A percentile compares a stretch with the other conserved stretches of the same genome.
Conservation (phyloP, 176 grass and related monocot species). For the Thinopyrum elongatum region DNA sequence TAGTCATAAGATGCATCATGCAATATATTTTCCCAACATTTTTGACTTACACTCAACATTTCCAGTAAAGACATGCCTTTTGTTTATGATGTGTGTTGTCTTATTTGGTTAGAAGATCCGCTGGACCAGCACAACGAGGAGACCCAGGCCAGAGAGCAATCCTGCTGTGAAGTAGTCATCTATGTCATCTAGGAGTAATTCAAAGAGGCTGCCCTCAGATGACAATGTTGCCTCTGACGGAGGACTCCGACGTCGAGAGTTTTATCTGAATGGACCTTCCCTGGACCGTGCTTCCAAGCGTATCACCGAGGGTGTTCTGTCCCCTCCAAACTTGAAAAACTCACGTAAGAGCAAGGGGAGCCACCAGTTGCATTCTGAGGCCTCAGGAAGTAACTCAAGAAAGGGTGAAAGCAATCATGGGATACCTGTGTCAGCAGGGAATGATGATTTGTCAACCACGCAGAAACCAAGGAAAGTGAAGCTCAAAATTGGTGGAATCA, state of each 20-base stretch:
- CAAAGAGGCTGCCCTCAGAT: conserved; percentile 37
- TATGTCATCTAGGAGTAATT: conserved; percentile 33
- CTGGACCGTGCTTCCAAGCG: conserved; percentile 25
- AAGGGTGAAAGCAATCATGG: conserved; percentile 24
- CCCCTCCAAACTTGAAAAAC: conserved; percentile 26
- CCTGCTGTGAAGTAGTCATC: conserved; percentile 18
- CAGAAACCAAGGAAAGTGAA: conserved; percentile 62
- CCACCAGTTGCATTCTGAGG: conserved; percentile 29
- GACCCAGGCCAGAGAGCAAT: conserved; percentile 39
- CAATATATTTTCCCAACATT: neutral
- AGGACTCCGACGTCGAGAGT: conserved; percentile 33
- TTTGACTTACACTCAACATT: neutral
- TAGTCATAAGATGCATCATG: neutral
- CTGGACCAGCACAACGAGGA: conserved; percentile 34
- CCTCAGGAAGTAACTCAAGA: neutral
- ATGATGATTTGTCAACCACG: conserved; percentile 5
- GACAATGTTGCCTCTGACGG: conserved; percentile 37
- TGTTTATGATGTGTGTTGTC: conserved; percentile 2
- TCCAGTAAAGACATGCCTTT: neutral
- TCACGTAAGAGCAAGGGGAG: conserved; percentile 36
- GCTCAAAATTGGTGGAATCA: conserved; percentile 67
- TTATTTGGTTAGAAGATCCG: conserved; percentile 23
- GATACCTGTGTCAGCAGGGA: neutral
- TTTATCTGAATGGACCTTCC: conserved; percentile 43
- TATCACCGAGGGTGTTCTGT: conserved; percentile 30